A percentile compares a stretch with the other conserved stretches of the same genome.
Conservation (phyloP, 352 stramenopile species). For the Elongisporangium anandrum region DNA sequence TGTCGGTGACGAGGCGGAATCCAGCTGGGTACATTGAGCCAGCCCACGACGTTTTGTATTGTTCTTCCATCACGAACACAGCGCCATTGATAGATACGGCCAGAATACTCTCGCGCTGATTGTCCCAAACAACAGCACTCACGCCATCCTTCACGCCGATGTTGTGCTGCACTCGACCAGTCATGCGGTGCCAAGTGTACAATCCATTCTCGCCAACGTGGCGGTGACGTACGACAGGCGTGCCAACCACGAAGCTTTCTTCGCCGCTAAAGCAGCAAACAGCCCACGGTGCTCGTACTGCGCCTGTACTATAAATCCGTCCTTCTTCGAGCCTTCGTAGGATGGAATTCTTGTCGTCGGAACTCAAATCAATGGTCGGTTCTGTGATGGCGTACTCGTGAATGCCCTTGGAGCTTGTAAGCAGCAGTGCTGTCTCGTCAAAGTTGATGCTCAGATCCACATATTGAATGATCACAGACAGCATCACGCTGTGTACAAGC, state of each 20-base stretch:
- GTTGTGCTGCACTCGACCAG: slow-evolving; percentile 60
- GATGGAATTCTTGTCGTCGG: not conserved
- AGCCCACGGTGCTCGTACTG: slow-evolving; percentile 69
- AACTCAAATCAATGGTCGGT: not conserved
- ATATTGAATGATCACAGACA: slow-evolving; percentile 59
- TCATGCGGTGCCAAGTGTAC: slow-evolving; percentile 69
- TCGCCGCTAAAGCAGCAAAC: slow-evolving; percentile 65
- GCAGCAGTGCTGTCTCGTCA: slow-evolving; percentile 39
- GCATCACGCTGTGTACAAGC: slow-evolving; percentile 39
- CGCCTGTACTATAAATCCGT: slow-evolving; percentile 54
- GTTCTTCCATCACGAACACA: slow-evolving; percentile 67
- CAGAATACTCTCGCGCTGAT: slow-evolving; percentile 42
- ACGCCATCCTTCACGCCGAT: slow-evolving; percentile 72
- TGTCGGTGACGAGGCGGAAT: slow-evolving; percentile 78
- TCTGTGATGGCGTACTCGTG: slow-evolving; percentile 44
- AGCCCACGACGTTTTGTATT: slow-evolving; percentile 72
- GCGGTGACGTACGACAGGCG: slow-evolving; percentile 71
- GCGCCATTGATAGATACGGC: slow-evolving; percentile 61
- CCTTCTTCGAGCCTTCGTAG: slow-evolving; percentile 17
- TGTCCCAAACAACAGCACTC: slow-evolving; percentile 56
- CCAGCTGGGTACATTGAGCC: slow-evolving; percentile 82
- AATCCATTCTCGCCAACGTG: slow-evolving; percentile 78
- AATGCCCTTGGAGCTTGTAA: slow-evolving; percentile 75
- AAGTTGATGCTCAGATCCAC: slow-evolving; percentile 59
- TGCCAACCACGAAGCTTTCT: slow-evolving; percentile 64